Percentiles rank a stretch among this genome's conserved stretches.
These are phyloP conservation scores for Aspergillus costaricaensis DNA, from an alignment of 2,329 filamentous ascomycete species.

Conservation along the genomic window DNA sequence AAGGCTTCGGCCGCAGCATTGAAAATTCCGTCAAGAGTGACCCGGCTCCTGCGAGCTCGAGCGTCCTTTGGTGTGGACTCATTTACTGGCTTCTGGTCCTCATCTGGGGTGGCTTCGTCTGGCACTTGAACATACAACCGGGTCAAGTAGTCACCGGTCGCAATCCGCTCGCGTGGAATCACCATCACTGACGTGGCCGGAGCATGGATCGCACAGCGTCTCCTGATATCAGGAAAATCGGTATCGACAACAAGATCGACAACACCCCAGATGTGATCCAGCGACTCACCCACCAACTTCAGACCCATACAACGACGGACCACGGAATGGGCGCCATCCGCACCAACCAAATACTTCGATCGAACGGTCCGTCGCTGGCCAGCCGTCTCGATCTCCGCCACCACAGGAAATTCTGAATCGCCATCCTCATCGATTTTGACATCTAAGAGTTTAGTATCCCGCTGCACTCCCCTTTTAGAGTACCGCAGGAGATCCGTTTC, in stretches of 20 bases:
- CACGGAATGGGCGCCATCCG: slow-evolving; percentile 69
- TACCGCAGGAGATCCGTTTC: slow-evolving; percentile 66
- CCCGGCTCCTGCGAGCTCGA: slow-evolving; percentile 63
- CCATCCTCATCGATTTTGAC: slow-evolving; percentile 58
- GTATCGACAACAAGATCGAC: slow-evolving; percentile 73
- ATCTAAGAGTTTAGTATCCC: slow-evolving; percentile 65
- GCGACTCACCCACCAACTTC: slow-evolving; percentile 65
- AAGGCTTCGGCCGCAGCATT: slow-evolving; percentile 66
- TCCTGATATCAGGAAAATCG: slow-evolving; percentile 77
- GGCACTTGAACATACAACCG: slow-evolving; percentile 62
- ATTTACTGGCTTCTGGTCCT: slow-evolving; percentile 18
- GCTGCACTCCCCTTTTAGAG: slow-evolving; percentile 58
- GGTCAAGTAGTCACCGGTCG: slow-evolving; percentile 65
- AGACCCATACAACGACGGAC: slow-evolving; percentile 58
- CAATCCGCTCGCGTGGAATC: slow-evolving; percentile 68
- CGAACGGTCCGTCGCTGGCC: slow-evolving; percentile 48
- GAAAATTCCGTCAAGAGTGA: slow-evolving; percentile 65
- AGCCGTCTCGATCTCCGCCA: slow-evolving; percentile 35
- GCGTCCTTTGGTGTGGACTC: slow-evolving; percentile 58
- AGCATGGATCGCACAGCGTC: slow-evolving; percentile 76
- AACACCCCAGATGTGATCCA: slow-evolving; percentile 73
- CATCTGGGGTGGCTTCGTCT: slow-evolving; percentile 32
- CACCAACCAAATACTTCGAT: slow-evolving; percentile 71
- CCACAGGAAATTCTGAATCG: slow-evolving; percentile 46
- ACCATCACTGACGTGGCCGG: slow-evolving; percentile 75